These are phyloP conservation scores for Malus hybrid DNA, from an alignment of 331 rosid species.

Conservation along the genomic window DNA sequence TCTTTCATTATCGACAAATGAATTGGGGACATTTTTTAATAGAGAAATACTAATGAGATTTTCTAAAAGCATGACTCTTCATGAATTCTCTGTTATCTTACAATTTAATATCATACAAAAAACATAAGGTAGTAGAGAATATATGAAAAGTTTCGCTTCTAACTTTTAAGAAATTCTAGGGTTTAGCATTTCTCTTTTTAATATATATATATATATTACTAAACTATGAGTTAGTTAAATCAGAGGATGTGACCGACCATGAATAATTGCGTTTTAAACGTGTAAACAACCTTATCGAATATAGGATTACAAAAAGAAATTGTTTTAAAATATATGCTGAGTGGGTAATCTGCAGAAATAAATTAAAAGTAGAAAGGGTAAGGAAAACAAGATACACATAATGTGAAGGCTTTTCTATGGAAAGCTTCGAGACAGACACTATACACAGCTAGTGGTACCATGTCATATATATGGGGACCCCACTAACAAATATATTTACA, in stretches of 20 bases:
- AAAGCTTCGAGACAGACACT: neutral
- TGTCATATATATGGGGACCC: too few species aligned
- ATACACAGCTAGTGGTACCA: too few species aligned
- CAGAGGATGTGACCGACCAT: neutral
- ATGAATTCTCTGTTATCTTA: accelerated
- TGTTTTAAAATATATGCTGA: neutral
- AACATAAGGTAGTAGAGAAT: accelerated
- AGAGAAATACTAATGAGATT: too few species aligned
- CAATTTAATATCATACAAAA: too few species aligned
- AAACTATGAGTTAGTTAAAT: too few species aligned
- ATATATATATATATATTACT: too few species aligned
- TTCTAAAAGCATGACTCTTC: accelerated
- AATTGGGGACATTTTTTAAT: too few species aligned
- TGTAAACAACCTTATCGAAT: neutral
- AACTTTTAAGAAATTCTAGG: too few species aligned
- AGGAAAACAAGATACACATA: neutral
- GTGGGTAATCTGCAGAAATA: neutral
- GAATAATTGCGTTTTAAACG: neutral
- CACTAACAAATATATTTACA: too few species aligned
- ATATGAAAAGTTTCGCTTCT: too few species aligned
- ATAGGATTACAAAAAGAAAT: neutral
- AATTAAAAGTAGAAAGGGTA: neutral
- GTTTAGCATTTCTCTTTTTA: too few species aligned
- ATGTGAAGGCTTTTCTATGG: neutral
- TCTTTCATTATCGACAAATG: too few species aligned